Base-by-base conservation (phyloP, 352 stramenopile species). In the Globisporangium sylvaticum region DNA sequence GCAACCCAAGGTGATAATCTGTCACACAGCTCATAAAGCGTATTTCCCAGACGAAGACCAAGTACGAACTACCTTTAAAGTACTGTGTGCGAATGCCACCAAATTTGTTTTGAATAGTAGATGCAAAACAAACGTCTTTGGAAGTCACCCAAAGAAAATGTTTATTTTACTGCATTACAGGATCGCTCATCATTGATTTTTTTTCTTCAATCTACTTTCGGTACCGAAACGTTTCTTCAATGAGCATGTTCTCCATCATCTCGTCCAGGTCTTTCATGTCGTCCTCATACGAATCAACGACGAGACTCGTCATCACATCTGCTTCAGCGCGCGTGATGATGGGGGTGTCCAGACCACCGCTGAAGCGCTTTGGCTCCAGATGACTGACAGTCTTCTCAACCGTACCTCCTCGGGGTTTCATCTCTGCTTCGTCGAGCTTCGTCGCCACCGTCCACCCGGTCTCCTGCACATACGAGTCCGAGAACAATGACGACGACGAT, bases 241-340 rank as follows among this genome's bases (percentile, higher is more conserved):
- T 25, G 15, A 64, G 58, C 58, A 64, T 64, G 24, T 64, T 64
- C 32, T 64, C 58, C 58, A 64, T 64, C 58, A 64, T 64, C 58
- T 64, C 58, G 39, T 54, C 15, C 14, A 64, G 18, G 6, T 64
- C 58, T 10, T 24, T 25, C 25, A 14, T 39, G 27, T 64, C 58
- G 20, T 64, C 58, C 2, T 34, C 58, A 24, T 64, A 64, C 6
- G 58, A 29, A 1, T 37, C 39, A 0, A 62, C 32, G 1, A 62
- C 34, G 22, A 62, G 56, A n/a, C 24, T 52, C 24, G 10, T 62
- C 56, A 62, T 62, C 56, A 52, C 32, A 9, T 62, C 32, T n/a
- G 32, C 37, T 5, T 52, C 32, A 15, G 22, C 56, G 18, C 18
- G 42, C 6, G 1, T 12, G n/a, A 31, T 22, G 9, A 14, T 5